These are phyloP conservation scores for Backusella mclennaniae DNA, from an alignment of 192 early-diverging fungal species.

Conservation along the genomic window DNA sequence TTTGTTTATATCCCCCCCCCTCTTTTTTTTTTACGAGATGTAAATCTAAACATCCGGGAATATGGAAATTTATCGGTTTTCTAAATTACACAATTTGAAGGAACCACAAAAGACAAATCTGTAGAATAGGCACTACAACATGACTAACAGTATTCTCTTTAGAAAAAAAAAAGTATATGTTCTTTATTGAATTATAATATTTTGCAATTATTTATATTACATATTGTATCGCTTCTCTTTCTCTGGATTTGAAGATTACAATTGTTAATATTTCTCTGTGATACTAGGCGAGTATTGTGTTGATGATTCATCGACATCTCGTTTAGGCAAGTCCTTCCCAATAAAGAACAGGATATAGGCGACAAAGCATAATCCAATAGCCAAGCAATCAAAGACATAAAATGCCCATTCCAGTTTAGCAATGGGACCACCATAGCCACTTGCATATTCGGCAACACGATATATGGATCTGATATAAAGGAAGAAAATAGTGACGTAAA, in stretches of 20 bases:
- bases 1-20: neutral
- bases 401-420: slow-evolving; percentile 1
- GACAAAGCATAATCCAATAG: neutral
- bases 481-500: neutral
- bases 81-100: slow-evolving; percentile 4
- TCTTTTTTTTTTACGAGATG: neutral
- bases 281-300: neutral
- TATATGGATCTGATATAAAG: slow-evolving; percentile 5
- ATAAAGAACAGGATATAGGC: neutral
- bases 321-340: neutral
- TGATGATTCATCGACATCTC: neutral
- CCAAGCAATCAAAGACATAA: slow-evolving; percentile 1
- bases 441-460: slow-evolving; percentile 11
- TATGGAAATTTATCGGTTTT: neutral
- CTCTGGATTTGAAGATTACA: neutral
- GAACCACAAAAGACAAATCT: neutral
- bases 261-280: neutral
- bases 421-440: neutral
- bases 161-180: neutral
- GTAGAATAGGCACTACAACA: neutral
- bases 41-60: neutral
- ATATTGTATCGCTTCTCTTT: neutral
- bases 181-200: neutral
- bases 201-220: neutral
- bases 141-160: neutral